Conservation (phyloP, 225 moss, liverwort and hornwort species). For the Physcomitrellopsis africana region DNA sequence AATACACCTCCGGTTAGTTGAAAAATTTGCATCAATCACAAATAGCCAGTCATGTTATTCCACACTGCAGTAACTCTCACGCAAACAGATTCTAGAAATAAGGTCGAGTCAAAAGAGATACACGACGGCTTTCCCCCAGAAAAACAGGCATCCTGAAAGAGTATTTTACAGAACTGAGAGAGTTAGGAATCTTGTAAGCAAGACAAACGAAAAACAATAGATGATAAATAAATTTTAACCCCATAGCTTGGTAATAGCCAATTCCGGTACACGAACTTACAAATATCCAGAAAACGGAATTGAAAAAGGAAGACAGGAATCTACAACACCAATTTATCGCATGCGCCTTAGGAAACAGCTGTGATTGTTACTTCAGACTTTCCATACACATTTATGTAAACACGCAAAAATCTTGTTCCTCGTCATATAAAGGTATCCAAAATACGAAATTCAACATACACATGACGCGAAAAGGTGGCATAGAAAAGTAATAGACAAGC, state of each 20-base stretch:
- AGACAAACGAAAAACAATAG: not conserved
- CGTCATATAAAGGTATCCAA: not conserved
- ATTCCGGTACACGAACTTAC: not conserved
- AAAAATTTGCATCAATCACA: not conserved
- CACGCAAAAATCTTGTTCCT: no score
- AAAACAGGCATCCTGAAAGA: not conserved
- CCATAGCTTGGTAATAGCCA: not conserved
- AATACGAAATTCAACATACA: not conserved
- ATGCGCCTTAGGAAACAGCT: not conserved
- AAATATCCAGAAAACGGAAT: not conserved
- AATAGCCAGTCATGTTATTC: not conserved
- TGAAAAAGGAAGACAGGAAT: not conserved
- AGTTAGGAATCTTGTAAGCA: not conserved
- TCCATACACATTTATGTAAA: no score
- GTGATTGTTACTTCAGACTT: no score
- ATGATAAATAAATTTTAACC: not conserved
- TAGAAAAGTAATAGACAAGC: not conserved
- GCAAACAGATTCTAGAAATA: not conserved
- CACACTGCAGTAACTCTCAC: not conserved
- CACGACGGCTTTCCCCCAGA: not conserved
- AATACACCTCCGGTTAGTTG: not conserved
- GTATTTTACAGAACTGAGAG: not conserved
- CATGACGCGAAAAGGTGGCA: not conserved
- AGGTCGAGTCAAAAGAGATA: not conserved
- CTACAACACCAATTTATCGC: constrained; percentile 10